Percentiles rank a stretch among this genome's conserved stretches.
These are phyloP conservation scores for Nannochloropsis salina DNA, from an alignment of 108 stramenopile genomes.

Conservation along the genomic window DNA sequence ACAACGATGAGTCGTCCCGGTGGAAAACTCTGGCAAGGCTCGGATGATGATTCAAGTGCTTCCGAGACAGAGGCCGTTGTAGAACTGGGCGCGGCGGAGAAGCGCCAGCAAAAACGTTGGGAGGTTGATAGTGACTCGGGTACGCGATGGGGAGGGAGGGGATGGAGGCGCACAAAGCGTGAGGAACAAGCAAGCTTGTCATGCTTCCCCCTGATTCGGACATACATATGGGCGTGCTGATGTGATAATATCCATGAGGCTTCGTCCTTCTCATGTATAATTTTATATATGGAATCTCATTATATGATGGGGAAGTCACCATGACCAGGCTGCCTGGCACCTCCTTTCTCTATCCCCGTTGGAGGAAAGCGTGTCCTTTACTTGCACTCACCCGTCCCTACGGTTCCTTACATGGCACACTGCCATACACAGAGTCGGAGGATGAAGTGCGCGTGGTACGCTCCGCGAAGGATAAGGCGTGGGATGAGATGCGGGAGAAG, in stretches of 20 bases:
- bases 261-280: conserved; percentile 1
- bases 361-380: neutral
- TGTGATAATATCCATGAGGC: neutral
- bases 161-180: neutral
- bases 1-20: neutral
- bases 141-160: neutral
- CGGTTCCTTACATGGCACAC: neutral
- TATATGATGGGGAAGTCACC: neutral
- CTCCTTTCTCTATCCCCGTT: neutral
- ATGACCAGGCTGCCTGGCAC: neutral
- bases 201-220: conserved; percentile 8
- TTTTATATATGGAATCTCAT: conserved; percentile 17
- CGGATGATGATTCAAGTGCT: neutral
- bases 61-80: neutral
- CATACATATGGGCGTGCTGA: conserved; percentile 14
- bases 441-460: conserved; percentile 88
- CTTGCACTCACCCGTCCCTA: neutral
- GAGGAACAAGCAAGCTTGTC: neutral
- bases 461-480: conserved; percentile 72
- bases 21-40: conserved; percentile 7
- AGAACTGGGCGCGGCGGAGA: neutral
- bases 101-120: conserved; percentile 16
- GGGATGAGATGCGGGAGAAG: conserved; percentile 67
- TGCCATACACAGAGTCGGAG: conserved; percentile 54
- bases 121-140: conserved; percentile 19